Evolutionary conservation across 1,284 basidiomycete species (phyloP), one percentile per base, ranked within the genome.

Genomic region (Cryptococcus sp.): DNA sequence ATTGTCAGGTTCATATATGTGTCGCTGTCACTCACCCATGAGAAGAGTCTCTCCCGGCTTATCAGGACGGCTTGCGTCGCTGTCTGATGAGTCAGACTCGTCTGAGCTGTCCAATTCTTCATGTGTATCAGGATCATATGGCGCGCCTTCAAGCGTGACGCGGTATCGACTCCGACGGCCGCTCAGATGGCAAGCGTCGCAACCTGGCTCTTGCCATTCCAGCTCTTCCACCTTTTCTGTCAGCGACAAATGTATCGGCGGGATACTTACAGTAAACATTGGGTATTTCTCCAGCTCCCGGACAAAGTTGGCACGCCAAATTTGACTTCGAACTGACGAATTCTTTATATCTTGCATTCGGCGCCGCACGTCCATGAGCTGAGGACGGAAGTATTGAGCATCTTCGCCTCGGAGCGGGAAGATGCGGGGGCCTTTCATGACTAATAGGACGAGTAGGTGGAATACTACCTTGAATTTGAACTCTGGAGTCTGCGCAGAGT

Each of bases 391-490:
- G 62, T 76, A 74, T 3, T 58, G 54, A 16, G 58, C 52, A 0
- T 59, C 34, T 15, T 65, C 62, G 16, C 63, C 63, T 16, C 43
- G 44, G 6, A 76, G 61, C 1, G 70, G 68, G 25, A 73, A 40
- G 4, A 62, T 49, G 11, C 53, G 50, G 0, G 62, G 49, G 5
- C 60, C 63, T 47, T 80, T 82, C 34, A 90, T 85, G 20, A 87
- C 87, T 43, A 93, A 79, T 64, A 92, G 87, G 3, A 92, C 87
- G 64, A 91, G 87, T 44, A 92, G 83, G 69, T 93, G 91, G 65
- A 89, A 91, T 34, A 93, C 83, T 48, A 89, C 86, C 59, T 75
- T 74, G 66, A 77, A 75, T 52, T 75, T 74, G 66, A 64, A 74
- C 52, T 75, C 73, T 3, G 68, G 67, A 11, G 69, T 65, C 72